A percentile compares a stretch with the other conserved stretches of the same genome.
These are phyloP conservation scores for Auriscalpium orientale DNA, from an alignment of 768 basidiomycete genomes.

Conservation along the genomic window DNA sequence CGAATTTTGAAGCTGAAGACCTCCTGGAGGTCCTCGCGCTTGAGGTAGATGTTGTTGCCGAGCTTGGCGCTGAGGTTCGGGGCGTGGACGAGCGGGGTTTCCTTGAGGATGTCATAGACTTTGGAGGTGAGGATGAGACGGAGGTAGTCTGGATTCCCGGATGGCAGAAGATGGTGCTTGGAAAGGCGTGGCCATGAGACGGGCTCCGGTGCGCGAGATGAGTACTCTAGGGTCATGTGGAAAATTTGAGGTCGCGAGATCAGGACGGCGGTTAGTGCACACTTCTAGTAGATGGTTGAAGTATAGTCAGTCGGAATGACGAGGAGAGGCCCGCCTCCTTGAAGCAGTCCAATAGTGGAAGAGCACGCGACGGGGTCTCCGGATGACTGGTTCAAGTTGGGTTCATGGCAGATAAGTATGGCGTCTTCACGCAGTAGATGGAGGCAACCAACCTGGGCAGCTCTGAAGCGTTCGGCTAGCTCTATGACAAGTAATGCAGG, in stretches of 20 bases:
- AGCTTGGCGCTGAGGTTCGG: constrained; percentile 80
- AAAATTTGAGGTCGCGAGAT: neutral
- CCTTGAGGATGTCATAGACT: constrained; percentile 83
- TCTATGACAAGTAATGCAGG: too few species aligned
- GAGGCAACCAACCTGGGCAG: too few species aligned
- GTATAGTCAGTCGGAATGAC: too few species aligned
- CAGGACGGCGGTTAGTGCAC: too few species aligned
- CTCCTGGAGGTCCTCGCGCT: constrained; percentile 93
- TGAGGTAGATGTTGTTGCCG: constrained; percentile 92
- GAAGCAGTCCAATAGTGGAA: too few species aligned
- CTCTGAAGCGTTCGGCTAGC: too few species aligned
- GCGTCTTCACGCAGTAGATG: too few species aligned
- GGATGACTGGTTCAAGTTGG: too few species aligned
- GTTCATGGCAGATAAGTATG: too few species aligned
- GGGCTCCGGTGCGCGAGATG: constrained; percentile 61
- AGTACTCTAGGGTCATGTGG: constrained; percentile 55
- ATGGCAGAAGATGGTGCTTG: constrained; percentile 54
- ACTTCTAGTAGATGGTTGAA: too few species aligned
- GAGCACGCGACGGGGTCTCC: too few species aligned
- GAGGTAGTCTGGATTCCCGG: constrained; percentile 78
- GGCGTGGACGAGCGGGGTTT: constrained; percentile 86
- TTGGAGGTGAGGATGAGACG: constrained; percentile 82
- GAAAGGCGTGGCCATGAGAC: constrained; percentile 60
- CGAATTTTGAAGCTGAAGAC: constrained; percentile 99
- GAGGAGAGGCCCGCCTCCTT: too few species aligned